A percentile compares a stretch with the other conserved stretches of the same genome.
These are phyloP conservation scores for Acrodontium crateriforme DNA, from an alignment of 2,329 filamentous ascomycete species.

Conservation along the genomic window DNA sequence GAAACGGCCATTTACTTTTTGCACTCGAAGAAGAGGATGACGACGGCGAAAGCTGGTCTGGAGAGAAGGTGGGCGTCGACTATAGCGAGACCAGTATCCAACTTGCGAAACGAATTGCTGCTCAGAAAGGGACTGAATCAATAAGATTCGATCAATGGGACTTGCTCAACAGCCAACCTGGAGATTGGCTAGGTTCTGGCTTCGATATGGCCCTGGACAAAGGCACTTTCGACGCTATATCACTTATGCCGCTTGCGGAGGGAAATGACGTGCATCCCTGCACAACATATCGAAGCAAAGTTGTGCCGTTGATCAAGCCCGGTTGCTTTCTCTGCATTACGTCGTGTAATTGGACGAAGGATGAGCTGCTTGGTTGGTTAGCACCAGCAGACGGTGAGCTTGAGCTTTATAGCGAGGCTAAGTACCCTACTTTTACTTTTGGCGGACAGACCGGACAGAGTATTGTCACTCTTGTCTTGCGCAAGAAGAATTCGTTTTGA, in stretches of 20 bases:
- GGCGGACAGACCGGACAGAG: constrained; percentile 79
- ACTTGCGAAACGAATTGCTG: constrained; percentile 52
- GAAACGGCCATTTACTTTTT: constrained; percentile 86
- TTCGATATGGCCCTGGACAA: constrained; percentile 96
- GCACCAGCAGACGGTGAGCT: constrained; percentile 38
- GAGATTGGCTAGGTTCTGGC: constrained; percentile 46
- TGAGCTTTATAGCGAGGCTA: constrained; percentile 51
- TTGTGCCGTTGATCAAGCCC: constrained; percentile 52
- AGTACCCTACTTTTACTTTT: constrained; percentile 80
- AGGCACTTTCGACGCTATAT: constrained; percentile 93
- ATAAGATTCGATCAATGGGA: constrained; percentile 38
- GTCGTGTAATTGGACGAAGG: constrained; percentile 96
- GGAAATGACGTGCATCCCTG: constrained; percentile 30
- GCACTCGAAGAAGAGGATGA: constrained; percentile 48
- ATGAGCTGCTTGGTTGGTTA: constrained; percentile 73
- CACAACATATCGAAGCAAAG: constrained; percentile 60
- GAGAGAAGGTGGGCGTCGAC: constrained; percentile 71
- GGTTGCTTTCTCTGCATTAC: constrained; percentile 73
- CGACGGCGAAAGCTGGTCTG: constrained; percentile 39
- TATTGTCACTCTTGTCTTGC: constrained; percentile 75
- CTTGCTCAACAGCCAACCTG: constrained; percentile 29
- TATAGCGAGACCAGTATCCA: constrained; percentile 65
- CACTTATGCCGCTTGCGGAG: constrained; percentile 34
- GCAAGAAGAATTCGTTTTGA: constrained; percentile 17
- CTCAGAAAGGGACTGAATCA: constrained; percentile 5